A percentile compares a stretch with the other conserved stretches of the same genome.
These are phyloP conservation scores for Nicotiana obtusifolia DNA, from an alignment of 257 asterid species.

Conservation along the genomic window DNA sequence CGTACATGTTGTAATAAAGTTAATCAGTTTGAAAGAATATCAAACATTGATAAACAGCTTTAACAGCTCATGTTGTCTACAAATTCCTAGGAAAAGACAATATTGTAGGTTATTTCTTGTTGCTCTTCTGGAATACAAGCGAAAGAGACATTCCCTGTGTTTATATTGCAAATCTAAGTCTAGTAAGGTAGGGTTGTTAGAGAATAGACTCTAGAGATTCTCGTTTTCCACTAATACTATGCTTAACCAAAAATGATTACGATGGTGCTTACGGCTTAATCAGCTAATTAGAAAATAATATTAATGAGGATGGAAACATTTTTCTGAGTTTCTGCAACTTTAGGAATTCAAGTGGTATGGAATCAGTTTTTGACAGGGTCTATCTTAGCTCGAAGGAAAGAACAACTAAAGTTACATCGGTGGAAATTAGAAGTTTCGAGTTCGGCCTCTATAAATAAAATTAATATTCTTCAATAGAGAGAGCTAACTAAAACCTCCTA, in stretches of 20 bases:
- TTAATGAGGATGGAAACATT: background rate
- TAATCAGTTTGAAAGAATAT: background rate
- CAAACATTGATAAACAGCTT: background rate
- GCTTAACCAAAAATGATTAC: background rate
- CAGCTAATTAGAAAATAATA: background rate
- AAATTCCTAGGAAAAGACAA: background rate
- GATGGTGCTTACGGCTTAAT: background rate
- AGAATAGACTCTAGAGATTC: background rate
- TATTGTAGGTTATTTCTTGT: background rate
- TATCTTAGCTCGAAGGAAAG: too few relatives aligned
- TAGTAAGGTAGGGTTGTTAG: background rate
- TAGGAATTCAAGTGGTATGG: background rate
- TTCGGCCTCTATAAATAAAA: background rate
- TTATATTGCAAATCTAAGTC: background rate
- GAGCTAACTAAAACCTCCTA: background rate
- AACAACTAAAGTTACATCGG: too few relatives aligned
- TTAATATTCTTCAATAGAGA: background rate
- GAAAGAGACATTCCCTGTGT: background rate
- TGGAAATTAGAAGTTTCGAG: background rate
- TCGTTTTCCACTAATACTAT: background rate
- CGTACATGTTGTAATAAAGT: background rate
- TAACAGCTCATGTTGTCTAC: slow-evolving; percentile 1
- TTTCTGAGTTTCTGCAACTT: background rate
- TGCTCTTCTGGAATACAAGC: background rate
- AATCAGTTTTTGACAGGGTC: too few relatives aligned